Evolutionary conservation across 495 filamentous ascomycete species (phyloP), one percentile per base, ranked within the genome.

Genomic region (Trichoderma orchidacearum): DNA sequence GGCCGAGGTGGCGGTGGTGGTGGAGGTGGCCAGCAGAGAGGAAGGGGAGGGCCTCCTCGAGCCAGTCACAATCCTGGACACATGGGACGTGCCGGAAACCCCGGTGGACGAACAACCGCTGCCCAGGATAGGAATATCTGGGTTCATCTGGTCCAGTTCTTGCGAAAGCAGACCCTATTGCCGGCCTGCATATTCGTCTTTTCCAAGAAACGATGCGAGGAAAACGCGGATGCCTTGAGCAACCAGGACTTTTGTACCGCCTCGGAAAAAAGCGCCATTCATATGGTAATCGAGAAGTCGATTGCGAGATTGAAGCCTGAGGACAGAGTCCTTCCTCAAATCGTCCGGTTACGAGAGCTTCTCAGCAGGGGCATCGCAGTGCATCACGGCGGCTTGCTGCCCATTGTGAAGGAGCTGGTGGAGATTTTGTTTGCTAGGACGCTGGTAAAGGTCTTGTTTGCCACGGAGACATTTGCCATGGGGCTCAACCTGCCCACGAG

Each of bases 391-490:
- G 93, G 93, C 54, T 74, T 98, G 54, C 67, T 98, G 34, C 93
- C 93, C 7, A 98, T 98, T 64, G 91, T 97, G 58, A 98, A 98
- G 70, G 93, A 98, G 70, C 80, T 96, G 30, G 93, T 98, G 5
- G 93, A 98, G 71, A 96, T 98, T 56, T 71, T 98, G 25, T 98
- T 98, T 64, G 93, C 93, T 0, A 87, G 85, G 66, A 93, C 92
- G 0, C 67, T 98, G 55, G 94, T 98, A 30, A 98, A 97, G 68
- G 86, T 97, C 13, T 79, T 98, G 15, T 98, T 98, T 64, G 93
- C 93, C 1, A 98, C 93, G 0, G 93, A 98, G 67, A 98, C 93
- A 0, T 98, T 98, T 69, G 93, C 93, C 29, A 98, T 98, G 93
- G 93, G 93, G 34, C 72, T 98, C 21, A 98, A 98, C 63, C 72